phyloP scores from a whole-genome alignment of 768 basidiomycete species.

The Lactarius akahatsu region DNA sequence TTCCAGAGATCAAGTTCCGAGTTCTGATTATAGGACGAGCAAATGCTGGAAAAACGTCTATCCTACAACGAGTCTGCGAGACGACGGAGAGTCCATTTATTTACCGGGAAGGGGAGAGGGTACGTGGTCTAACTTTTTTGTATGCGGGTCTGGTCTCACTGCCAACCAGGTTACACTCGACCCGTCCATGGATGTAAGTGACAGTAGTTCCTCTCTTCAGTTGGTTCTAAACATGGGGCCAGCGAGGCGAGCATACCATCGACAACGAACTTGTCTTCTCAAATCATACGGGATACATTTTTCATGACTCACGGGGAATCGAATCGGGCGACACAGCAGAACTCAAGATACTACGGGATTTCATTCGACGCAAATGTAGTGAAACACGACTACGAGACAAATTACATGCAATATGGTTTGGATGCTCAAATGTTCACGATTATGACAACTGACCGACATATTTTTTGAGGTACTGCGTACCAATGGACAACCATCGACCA shows the following conservation, averaged over 20 bases:
- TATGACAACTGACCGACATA: background rate
- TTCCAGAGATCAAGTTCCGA: too few species aligned
- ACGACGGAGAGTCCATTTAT: background rate
- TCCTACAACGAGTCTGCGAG: too few species aligned
- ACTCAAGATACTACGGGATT: background rate
- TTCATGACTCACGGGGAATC: background rate
- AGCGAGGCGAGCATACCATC: background rate
- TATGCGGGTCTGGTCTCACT: background rate
- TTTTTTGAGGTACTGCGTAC: background rate
- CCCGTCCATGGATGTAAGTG: background rate
- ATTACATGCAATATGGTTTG: background rate
- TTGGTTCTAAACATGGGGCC: background rate
- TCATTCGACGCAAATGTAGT: background rate
- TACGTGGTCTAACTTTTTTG: background rate
- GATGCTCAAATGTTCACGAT: background rate
- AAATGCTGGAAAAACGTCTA: too few species aligned
- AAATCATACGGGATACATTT: background rate
- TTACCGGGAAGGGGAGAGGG: background rate
- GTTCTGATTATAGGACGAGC: too few species aligned
- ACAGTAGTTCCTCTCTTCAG: background rate
- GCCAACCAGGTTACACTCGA: background rate
- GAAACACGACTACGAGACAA: background rate
- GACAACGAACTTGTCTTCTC: background rate
- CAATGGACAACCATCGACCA: background rate
- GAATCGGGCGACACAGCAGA: background rate